Base-by-base conservation (phyloP, 306 rosid genomes). In the Pterocarpus santalinus region DNA sequence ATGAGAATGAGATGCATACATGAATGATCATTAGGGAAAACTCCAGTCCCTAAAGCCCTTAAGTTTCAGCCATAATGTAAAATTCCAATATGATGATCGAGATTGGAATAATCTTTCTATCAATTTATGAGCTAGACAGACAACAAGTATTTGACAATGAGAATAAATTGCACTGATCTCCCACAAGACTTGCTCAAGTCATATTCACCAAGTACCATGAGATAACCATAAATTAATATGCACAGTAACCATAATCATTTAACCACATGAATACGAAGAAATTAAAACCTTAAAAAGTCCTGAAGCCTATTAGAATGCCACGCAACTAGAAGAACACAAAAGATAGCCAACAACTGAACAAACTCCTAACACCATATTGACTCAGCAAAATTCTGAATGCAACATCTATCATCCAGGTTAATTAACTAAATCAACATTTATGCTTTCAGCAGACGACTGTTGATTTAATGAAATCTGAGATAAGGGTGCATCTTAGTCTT, bases 11-110 rank as follows among this genome's bases (percentile, higher is more conserved):
- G 53, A 77, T 46, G n/a, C 36, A 15, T 12, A 7, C 55, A 34
- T 28, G 30, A 72, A 39, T 52, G 17, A 69, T 44, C 38, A 79
- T 33, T 38, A 41, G 77, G 46, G 46, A 32, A 84, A 58, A 71
- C 66, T 69, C 10, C 65, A 69, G 69, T 7, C 57, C 61, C 46
- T 7, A 69, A 74, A 44, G 69, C 49, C 68, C 46, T 22, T 34
- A 52, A 53, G n/a, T 76, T 76, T 58, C 72, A 51, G 14, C 15
- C 30, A 14, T 11, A 16, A 39, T 69, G 30, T 14, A 61, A 38
- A 69, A 46, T 75, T 47, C 34, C 65, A 58, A 81, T 33, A 66
- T 1, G 61, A 67, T 39, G 68, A 65, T n/a, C 67, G 55, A 30
- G 56, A 47, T 68, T 41, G 16, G 58, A 68, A 78, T 7, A 69